Conservation (phyloP, 805 yeast genomes). For the Wickerhamiella siamensis region DNA sequence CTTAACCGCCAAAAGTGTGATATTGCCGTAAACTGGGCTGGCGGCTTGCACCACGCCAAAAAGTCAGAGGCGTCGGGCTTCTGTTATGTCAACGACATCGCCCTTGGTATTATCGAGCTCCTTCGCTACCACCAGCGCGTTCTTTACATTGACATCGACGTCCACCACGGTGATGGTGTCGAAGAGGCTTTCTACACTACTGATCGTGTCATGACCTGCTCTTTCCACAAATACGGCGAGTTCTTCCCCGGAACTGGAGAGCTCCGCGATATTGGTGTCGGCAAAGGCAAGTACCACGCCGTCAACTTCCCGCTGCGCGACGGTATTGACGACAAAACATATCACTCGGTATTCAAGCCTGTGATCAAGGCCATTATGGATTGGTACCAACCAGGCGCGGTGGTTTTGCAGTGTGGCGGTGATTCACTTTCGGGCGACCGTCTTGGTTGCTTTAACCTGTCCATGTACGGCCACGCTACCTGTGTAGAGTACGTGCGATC, state of each 20-base stretch:
- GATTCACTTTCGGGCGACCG: conserved; percentile 90
- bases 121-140: conserved; percentile 85
- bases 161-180: conserved; percentile 97
- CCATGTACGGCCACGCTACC: conserved; percentile 88
- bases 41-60: conserved; percentile 94
- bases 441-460: conserved; percentile 82
- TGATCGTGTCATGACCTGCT: conserved; percentile 91
- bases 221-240: conserved; percentile 91
- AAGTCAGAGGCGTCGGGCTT: conserved; percentile 90
- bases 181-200: conserved; percentile 93
- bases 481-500: conserved; percentile 83
- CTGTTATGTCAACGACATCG: conserved; percentile 91
- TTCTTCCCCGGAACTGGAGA: conserved; percentile 97
- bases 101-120: conserved; percentile 69
- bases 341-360: conserved; percentile 55
- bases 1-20: conserved; percentile 77
- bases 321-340: conserved; percentile 89
- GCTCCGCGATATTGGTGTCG: conserved; percentile 76
- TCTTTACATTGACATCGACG: conserved; percentile 82
- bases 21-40: conserved; percentile 91
- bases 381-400: conserved; percentile 84
- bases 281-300: conserved; percentile 76
- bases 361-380: conserved; percentile 74
- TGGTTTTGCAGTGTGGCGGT: conserved; percentile 95
- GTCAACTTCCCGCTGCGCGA: conserved; percentile 86